Evolutionary conservation across 1,284 basidiomycete genomes (phyloP).

Genomic region (Pascua guehoae): DNA sequence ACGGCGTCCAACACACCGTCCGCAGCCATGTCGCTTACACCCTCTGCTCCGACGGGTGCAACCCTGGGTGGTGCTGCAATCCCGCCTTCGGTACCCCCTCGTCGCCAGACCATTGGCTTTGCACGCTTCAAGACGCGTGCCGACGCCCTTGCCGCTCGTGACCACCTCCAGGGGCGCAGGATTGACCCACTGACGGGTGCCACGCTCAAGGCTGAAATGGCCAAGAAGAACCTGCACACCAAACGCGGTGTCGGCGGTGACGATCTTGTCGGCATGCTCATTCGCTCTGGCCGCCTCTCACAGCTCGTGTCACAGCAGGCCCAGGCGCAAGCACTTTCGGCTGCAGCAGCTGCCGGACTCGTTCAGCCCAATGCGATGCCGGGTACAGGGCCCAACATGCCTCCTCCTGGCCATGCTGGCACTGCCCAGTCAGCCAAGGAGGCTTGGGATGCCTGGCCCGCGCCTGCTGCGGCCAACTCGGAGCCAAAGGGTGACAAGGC

Average conservation of each 20-base stretch:
- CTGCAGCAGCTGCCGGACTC: slow-evolving; percentile 6
- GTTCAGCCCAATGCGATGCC: background rate
- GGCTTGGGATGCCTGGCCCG: slow-evolving; percentile 34
- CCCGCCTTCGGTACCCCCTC: slow-evolving; percentile 29
- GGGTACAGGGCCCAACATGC: background rate
- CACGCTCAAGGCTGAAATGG: slow-evolving; percentile 97
- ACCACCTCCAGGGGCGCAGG: slow-evolving; percentile 81
- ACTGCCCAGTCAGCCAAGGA: slow-evolving; percentile 26
- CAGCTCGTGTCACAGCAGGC: slow-evolving; percentile 18
- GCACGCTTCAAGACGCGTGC: slow-evolving; percentile 87
- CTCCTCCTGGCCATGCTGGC: slow-evolving; percentile 13
- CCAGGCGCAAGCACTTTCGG: slow-evolving; percentile 10
- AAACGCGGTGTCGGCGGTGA: slow-evolving; percentile 66
- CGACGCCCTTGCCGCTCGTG: slow-evolving; percentile 83
- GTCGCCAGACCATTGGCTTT: slow-evolving; percentile 93
- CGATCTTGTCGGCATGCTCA: slow-evolving; percentile 42
- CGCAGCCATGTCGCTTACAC: slow-evolving; percentile 54
- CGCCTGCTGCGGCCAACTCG: slow-evolving; percentile 11
- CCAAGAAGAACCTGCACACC: slow-evolving; percentile 98
- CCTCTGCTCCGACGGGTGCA: slow-evolving; percentile 35
- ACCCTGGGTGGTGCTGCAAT: slow-evolving; percentile 25
- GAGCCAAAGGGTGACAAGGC: slow-evolving; percentile 13
- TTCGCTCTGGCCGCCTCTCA: slow-evolving; percentile 37
- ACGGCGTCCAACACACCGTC: slow-evolving; percentile 43
- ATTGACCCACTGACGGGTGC: slow-evolving; percentile 94